phyloP scores from a whole-genome alignment of 176 grass and related monocot genomes.

The Eleusine coracana region DNA sequence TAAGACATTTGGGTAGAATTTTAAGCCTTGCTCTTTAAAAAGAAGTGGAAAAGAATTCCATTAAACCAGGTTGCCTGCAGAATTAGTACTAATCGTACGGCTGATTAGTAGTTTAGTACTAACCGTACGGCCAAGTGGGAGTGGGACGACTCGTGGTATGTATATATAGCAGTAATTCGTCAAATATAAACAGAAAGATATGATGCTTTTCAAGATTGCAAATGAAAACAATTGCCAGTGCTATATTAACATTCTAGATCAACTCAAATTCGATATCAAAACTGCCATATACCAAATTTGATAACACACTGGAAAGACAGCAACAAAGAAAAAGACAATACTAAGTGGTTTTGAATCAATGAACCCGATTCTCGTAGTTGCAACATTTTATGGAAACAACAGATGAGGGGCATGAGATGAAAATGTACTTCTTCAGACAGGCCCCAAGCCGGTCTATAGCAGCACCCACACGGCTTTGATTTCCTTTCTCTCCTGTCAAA shows the following conservation, averaged over 20 bases:
- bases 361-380: not conserved
- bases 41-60: no score
- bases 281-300: not conserved
- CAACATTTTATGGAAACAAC: conserved; percentile 18
- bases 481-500: conserved; percentile 45
- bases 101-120: no score
- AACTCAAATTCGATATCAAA: conserved; percentile 14
- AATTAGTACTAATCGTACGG: no score
- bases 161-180: no score
- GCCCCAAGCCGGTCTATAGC: conserved; percentile 82
- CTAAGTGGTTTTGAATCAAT: not conserved
- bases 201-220: not conserved
- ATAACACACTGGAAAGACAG: not conserved
- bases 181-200: not conserved
- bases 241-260: not conserved
- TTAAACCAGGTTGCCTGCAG: no score
- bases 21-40: not conserved
- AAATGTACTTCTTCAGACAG: conserved; percentile 66
- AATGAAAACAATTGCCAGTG: not conserved
- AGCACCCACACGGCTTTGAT: conserved; percentile 69
- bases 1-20: not conserved
- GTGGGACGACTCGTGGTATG: no score
- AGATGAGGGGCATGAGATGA: not conserved
- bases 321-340: not conserved
- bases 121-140: no score